Conservation (phyloP, 768 basidiomycete genomes). For the Cytidiella melzeri region DNA sequence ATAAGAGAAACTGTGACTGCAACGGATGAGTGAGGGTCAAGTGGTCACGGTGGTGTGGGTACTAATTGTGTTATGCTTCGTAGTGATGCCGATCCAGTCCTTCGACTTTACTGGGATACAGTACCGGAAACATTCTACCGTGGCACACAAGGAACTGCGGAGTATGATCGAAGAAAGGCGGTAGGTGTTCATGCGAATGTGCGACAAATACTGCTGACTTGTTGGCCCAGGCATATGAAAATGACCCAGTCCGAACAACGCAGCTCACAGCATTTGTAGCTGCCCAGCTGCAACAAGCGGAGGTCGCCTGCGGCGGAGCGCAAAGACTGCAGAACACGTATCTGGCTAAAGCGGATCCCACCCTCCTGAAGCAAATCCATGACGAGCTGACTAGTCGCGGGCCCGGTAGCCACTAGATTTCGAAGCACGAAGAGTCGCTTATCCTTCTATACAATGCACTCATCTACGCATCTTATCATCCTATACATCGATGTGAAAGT, state of each 20-base stretch:
- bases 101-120: constrained; percentile 68
- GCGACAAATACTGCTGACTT: neutral
- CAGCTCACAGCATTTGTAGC: constrained; percentile 59
- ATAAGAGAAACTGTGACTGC: constrained; percentile 61
- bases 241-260: constrained; percentile 64
- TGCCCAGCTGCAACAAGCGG: constrained; percentile 55
- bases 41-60: neutral
- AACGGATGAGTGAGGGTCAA: constrained; percentile 2
- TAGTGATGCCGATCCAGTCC: constrained; percentile 10
- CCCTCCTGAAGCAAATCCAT: constrained; percentile 63
- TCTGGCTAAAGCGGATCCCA: constrained; percentile 62
- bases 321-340: constrained; percentile 54
- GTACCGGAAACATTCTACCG: constrained; percentile 55
- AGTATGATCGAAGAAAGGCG: constrained; percentile 67
- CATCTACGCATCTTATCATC: too few species aligned
- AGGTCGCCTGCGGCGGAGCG: constrained; percentile 51
- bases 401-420: neutral
- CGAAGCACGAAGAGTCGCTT: too few species aligned
- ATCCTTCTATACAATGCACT: too few species aligned
- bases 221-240: constrained; percentile 50
- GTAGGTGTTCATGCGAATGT: constrained; percentile 35
- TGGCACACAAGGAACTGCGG: constrained; percentile 63
- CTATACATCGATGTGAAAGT: neutral
- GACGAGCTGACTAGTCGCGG: constrained; percentile 14
- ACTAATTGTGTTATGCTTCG: neutral